phyloP scores from a whole-genome alignment of 2,329 filamentous ascomycete genomes.

The Trichocomaceae sp. region DNA sequence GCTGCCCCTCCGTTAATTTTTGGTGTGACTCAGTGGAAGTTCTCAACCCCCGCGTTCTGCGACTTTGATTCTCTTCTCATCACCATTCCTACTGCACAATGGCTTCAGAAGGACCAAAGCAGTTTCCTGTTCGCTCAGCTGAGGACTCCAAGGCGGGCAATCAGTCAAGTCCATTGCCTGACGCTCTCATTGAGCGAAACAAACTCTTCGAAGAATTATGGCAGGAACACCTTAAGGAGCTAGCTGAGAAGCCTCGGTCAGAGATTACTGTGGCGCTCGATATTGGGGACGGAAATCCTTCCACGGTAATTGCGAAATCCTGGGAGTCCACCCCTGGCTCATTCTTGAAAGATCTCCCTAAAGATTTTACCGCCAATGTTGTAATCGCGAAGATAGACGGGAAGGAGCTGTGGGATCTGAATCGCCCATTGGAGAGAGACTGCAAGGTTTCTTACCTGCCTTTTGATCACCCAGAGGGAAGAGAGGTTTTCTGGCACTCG shows the following conservation, averaged over 20 bases:
- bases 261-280: conserved; percentile 46
- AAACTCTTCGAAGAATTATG: conserved; percentile 84
- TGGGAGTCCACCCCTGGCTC: conserved; percentile 89
- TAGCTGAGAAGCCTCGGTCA: conserved; percentile 47
- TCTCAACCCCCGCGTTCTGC: conserved; percentile 7
- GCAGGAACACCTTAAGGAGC: conserved; percentile 71
- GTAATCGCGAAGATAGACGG: conserved; percentile 82
- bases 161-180: conserved; percentile 48
- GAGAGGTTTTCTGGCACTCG: conserved; percentile 97
- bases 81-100: conserved; percentile 13
- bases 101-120: conserved; percentile 31
- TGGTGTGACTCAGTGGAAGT: conserved; percentile 10
- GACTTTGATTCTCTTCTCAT: not conserved
- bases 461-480: conserved; percentile 70
- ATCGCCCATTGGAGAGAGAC: conserved; percentile 79
- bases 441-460: conserved; percentile 78
- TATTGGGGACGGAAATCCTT: conserved; percentile 36
- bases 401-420: conserved; percentile 80
- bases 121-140: conserved; percentile 28
- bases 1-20: conserved; percentile 20
- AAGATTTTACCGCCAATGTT: conserved; percentile 71
- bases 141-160: conserved; percentile 23
- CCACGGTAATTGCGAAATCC: conserved; percentile 57
- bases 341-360: conserved; percentile 71
- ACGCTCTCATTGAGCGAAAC: conserved; percentile 77